phyloP scores from a whole-genome alignment of 345 rosid genomes.

The Brassica cretica region DNA sequence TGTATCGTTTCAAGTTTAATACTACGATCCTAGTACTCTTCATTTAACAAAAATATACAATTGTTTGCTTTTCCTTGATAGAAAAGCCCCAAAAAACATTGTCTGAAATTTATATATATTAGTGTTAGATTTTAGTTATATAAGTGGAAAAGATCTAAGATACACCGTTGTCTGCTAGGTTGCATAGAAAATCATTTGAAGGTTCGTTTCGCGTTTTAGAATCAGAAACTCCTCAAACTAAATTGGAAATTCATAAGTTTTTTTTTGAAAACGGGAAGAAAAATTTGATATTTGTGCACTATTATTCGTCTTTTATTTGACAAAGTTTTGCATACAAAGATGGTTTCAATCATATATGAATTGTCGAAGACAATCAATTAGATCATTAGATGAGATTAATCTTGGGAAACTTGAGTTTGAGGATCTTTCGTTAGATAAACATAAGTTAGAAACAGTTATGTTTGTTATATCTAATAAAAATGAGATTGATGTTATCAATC shows the following conservation, averaged over 20 bases:
- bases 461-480: not conserved
- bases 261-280: not conserved
- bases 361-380: not conserved
- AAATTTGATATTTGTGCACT: not conserved
- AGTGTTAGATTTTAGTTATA: no score
- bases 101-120: not conserved
- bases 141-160: no score
- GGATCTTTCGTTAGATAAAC: not conserved
- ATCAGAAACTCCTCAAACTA: no score
- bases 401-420: not conserved
- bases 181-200: no score
- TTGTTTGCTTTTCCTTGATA: not conserved
- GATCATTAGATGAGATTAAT: not conserved
- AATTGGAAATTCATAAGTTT: no score
- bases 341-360: not conserved
- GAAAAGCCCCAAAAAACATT: not conserved
- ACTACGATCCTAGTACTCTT: not conserved
- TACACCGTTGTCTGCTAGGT: no score
- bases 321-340: not conserved
- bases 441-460: not conserved
- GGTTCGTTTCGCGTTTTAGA: no score
- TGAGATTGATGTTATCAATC: not conserved
- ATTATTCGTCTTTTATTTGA: not conserved
- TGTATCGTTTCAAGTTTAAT: not conserved
- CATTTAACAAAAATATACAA: not conserved